Evolutionary conservation across 352 stramenopile species (phyloP), one percentile per base, ranked within the genome.

Genomic region (Aphanomyces astaci): DNA sequence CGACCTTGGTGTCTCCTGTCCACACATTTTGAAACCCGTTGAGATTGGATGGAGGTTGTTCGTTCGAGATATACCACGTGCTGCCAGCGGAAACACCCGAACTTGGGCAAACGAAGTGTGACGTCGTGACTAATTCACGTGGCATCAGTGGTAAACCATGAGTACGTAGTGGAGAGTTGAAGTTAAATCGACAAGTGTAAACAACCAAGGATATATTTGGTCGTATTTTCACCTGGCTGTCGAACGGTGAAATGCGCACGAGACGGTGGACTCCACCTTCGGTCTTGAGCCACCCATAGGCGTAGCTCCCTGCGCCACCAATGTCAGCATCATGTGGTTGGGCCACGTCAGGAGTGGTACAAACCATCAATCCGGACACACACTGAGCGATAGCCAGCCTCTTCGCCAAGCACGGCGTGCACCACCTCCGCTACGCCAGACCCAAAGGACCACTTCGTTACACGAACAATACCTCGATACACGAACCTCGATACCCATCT

Each of bases 21-120:
- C n/a, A n/a, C n/a, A n/a, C n/a, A n/a, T n/a, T n/a, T n/a, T n/a
- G n/a, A n/a, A n/a, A n/a, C n/a, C n/a, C n/a, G n/a, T n/a, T n/a
- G n/a, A n/a, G n/a, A n/a, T n/a, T n/a, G n/a, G n/a, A n/a, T n/a
- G n/a, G n/a, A n/a, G n/a, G n/a, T n/a, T n/a, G n/a, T n/a, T n/a
- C n/a, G n/a, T n/a, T 2, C 9, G 46, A 55, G 2, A 0, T 13
- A 31, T 51, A 31, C 27, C 39, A 57, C 33, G 17, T 27, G 72
- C 67, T 24, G 78, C 80, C 63, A 91, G 72, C 3, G 83, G 81
- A 30, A 89, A 92, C 45, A 91, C 82, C 10, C 83, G 81, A 24
- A 94, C 83, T 75, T 92, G 80, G 0, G 95, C 95, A 77, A 99
- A 98, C 36, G 93, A 98, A 7, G 96, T 99, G 73, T 98, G 95